Percentiles rank a stretch among this genome's conserved stretches.
Conservation (phyloP, 2,329 filamentous ascomycete genomes). For the Sphaerulina vaccinii region DNA sequence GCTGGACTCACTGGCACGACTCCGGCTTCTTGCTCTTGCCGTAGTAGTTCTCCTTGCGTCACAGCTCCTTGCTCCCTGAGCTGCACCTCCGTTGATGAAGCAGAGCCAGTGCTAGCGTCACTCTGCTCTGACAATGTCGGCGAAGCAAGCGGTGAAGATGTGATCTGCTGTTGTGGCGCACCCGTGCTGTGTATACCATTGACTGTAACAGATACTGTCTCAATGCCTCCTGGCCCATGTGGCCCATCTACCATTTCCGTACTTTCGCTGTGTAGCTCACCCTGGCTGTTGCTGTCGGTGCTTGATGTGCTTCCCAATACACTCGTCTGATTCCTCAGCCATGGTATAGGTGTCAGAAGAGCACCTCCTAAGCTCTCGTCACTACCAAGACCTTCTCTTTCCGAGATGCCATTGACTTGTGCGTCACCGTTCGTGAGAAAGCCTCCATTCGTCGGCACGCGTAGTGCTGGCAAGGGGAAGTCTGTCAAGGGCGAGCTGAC, state of each 20-base stretch:
- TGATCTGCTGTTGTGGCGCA: conserved; percentile 22
- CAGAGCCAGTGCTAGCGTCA: conserved; percentile 39
- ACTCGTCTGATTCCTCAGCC: conserved; percentile 55
- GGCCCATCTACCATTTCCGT: conserved; percentile 80
- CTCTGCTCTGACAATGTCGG: conserved; percentile 35
- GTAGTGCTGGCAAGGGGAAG: conserved; percentile 73
- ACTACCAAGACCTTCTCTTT: conserved; percentile 61
- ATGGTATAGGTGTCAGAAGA: conserved; percentile 88
- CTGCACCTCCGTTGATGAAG: conserved; percentile 34
- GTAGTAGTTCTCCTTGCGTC: conserved; percentile 78
- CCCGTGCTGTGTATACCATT: conserved; percentile 54
- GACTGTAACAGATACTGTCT: conserved; percentile 74
- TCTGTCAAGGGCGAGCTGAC: conserved; percentile 78
- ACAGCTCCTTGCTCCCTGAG: conserved; percentile 54
- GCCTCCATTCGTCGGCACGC: conserved; percentile 44
- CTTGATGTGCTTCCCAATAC: conserved; percentile 15
- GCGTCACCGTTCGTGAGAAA: conserved; percentile 53
- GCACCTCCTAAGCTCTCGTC: conserved; percentile 90
- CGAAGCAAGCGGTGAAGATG: conserved; percentile 29
- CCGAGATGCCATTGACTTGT: conserved; percentile 62
- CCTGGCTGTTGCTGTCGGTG: conserved; percentile 35
- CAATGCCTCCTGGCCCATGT: conserved; percentile 73
- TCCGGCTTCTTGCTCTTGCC: conserved; percentile 82
- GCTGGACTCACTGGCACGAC: conserved; percentile 58
- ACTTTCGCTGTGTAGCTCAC: conserved; percentile 67